A percentile compares a stretch with the other conserved stretches of the same genome.
Conservation (phyloP, 345 rosid species). For the Turnera subulata region DNA sequence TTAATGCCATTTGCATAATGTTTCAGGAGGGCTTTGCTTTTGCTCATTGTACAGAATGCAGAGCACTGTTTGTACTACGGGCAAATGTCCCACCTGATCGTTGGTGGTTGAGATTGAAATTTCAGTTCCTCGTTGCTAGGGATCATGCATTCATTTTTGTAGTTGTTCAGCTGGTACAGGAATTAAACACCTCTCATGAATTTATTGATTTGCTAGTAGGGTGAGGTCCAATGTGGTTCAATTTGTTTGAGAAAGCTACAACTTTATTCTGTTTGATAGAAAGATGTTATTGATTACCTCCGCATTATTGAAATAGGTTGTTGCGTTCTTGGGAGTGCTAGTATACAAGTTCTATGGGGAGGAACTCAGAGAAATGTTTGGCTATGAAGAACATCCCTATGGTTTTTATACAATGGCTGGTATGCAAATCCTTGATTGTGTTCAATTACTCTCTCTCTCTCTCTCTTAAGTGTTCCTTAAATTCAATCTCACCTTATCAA, state of each 20-base stretch:
- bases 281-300: not conserved
- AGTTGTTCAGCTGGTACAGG: conserved; percentile 85
- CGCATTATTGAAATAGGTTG: conserved; percentile 53
- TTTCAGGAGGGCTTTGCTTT: conserved; percentile 99
- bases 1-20: conserved; percentile 1
- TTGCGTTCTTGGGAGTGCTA: conserved; percentile 85
- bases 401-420: conserved; percentile 98
- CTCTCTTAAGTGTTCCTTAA: too few species aligned
- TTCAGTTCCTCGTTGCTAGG: conserved; percentile 94
- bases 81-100: conserved; percentile 96
- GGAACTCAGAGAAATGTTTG: conserved; percentile 95
- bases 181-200: not conserved
- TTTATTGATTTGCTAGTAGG: conserved; percentile 3
- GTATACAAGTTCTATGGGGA: conserved; percentile 95
- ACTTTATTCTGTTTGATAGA: not conserved
- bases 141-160: conserved; percentile 92
- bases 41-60: conserved; percentile 99
- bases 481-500: too few species aligned
- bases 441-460: conserved; percentile 6
- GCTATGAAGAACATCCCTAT: conserved; percentile 97
- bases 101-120: conserved; percentile 99
- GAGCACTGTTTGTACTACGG: conserved; percentile 81
- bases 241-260: too few species aligned
- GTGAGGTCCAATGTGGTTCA: not conserved
- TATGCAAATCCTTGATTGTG: conserved; percentile 18